These are phyloP conservation scores for Beverwykella pulmonaria DNA, from an alignment of 495 filamentous ascomycete species.

Conservation along the genomic window DNA sequence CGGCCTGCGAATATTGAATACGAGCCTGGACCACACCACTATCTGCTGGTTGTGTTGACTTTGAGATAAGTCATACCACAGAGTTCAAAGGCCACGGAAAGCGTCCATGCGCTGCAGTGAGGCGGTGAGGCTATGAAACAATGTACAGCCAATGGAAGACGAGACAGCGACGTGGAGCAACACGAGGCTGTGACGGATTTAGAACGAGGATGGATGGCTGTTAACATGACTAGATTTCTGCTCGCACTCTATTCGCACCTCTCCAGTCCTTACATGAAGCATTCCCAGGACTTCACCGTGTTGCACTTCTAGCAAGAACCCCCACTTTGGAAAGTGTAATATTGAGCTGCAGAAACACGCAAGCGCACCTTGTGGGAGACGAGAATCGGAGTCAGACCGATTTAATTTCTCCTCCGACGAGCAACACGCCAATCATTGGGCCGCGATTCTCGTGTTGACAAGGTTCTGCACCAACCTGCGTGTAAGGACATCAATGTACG, in stretches of 20 bases:
- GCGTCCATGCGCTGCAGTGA: neutral
- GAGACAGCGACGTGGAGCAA: neutral
- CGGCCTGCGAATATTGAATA: neutral
- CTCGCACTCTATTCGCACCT: neutral
- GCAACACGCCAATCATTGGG: slow-evolving; percentile 1
- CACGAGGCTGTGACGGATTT: neutral
- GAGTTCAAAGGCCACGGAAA: neutral
- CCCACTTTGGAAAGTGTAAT: neutral
- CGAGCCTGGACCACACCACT: neutral
- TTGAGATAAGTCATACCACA: too few relatives aligned
- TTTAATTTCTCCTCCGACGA: neutral
- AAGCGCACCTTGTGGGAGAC: neutral
- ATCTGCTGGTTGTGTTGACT: too few relatives aligned
- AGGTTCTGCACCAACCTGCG: neutral
- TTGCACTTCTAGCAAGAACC: neutral
- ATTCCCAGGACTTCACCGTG: neutral
- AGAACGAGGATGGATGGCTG: neutral
- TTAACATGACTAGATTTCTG: neutral
- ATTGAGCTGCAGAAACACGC: slow-evolving; percentile 4
- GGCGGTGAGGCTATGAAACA: neutral
- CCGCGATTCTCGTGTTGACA: slow-evolving; percentile 10
- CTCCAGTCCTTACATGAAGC: neutral
- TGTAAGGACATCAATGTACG: slow-evolving; percentile 1
- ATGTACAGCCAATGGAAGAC: neutral
- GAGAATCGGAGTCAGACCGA: neutral